Evolutionary conservation across 148 eudicot genomes (phyloP).

Genomic region (Cornus kousa): DNA sequence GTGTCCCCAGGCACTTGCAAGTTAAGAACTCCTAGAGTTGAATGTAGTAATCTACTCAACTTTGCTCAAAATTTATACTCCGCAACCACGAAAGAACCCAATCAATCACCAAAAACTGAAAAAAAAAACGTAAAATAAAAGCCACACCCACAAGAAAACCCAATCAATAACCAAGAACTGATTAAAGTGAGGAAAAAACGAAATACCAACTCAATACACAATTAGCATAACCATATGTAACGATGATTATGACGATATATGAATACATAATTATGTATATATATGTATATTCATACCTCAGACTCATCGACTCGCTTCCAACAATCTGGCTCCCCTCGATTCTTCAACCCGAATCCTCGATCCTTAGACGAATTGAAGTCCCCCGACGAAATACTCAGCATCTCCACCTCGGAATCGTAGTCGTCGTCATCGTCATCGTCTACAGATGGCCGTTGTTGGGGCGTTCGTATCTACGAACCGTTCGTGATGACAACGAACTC

Average conservation of each 20-base stretch:
- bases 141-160: too few species aligned
- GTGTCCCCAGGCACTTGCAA: not conserved
- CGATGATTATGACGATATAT: too few species aligned
- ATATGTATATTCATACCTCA: slow-evolving; percentile 50
- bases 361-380: slow-evolving; percentile 71
- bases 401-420: slow-evolving; percentile 89
- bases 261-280: not conserved
- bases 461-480: slow-evolving; percentile 11
- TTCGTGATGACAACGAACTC: slow-evolving; percentile 18
- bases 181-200: too few species aligned
- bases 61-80: not conserved
- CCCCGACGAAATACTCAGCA: slow-evolving; percentile 91
- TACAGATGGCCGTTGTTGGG: slow-evolving; percentile 29
- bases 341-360: slow-evolving; percentile 25
- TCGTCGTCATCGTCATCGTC: slow-evolving; percentile 88
- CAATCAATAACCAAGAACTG: too few species aligned
- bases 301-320: slow-evolving; percentile 94
- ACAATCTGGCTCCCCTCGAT: slow-evolving; percentile 79
- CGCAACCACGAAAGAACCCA: not conserved
- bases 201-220: too few species aligned
- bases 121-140: not conserved
- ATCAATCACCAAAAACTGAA: not conserved
- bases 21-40: not conserved
- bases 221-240: too few species aligned
- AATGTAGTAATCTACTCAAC: not conserved